Conservation (phyloP, 2,329 filamentous ascomycete genomes). For the Tolypocladium endophyticum region DNA sequence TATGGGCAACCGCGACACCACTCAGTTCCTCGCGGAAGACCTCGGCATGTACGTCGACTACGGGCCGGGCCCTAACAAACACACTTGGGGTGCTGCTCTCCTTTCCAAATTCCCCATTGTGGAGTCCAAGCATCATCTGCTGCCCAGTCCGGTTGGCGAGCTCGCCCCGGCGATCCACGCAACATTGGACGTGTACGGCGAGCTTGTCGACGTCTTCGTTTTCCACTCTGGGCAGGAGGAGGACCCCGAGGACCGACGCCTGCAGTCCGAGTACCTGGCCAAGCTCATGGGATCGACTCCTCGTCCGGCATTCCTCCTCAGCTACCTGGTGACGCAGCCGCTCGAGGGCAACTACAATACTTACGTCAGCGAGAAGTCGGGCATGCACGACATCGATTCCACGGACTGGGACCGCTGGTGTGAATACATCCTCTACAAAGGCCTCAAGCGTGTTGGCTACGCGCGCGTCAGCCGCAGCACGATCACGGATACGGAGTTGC, state of each 20-base stretch:
- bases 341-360: constrained; percentile 93
- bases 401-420: constrained; percentile 97
- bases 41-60: constrained; percentile 98
- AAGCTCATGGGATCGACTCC: constrained; percentile 76
- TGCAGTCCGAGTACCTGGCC: constrained; percentile 78
- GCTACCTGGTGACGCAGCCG: constrained; percentile 86
- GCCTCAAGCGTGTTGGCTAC: constrained; percentile 74
- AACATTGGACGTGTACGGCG: constrained; percentile 88
- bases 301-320: constrained; percentile 75
- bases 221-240: constrained; percentile 99
- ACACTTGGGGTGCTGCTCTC: constrained; percentile 91
- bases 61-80: constrained; percentile 94
- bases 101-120: constrained; percentile 96
- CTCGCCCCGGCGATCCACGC: constrained; percentile 93
- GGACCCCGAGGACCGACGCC: constrained; percentile 78
- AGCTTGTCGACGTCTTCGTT: constrained; percentile 85
- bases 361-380: constrained; percentile 75
- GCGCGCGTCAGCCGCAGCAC: constrained; percentile 79
- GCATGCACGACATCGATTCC: constrained; percentile 91
- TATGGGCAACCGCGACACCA: constrained; percentile 97
- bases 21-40: constrained; percentile 90
- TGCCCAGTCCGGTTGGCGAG: constrained; percentile 89
- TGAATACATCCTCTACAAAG: constrained; percentile 96
- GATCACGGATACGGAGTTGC: constrained; percentile 94
- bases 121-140: constrained; percentile 90